Percentiles rank a stretch among this genome's conserved stretches.
Evolutionary conservation across 2,329 filamentous ascomycete genomes (phyloP).

Genomic region (Arthrobotrys sphaeroides): DNA sequence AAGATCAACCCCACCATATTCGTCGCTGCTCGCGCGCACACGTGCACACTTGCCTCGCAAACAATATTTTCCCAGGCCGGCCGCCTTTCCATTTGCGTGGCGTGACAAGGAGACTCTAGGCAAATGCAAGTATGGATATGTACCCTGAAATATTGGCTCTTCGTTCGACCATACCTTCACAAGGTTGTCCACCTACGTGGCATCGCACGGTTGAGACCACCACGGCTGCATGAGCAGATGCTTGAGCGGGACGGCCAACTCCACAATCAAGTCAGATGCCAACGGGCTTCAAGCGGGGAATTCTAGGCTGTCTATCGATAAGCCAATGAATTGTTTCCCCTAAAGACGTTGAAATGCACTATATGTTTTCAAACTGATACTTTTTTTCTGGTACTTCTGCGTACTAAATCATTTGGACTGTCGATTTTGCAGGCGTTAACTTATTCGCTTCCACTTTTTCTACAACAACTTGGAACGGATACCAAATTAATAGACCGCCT

Average conservation of each 20-base stretch:
- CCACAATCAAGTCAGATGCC: not conserved
- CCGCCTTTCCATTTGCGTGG: not conserved
- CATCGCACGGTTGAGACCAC: not conserved
- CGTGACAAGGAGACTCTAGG: not conserved
- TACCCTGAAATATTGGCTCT: not conserved
- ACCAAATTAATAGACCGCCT: too few species aligned
- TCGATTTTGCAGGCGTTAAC: too few species aligned
- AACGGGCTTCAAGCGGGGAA: not conserved
- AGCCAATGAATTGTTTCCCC: too few species aligned
- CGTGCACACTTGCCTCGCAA: too few species aligned
- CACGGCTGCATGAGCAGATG: not conserved
- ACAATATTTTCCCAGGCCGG: not conserved
- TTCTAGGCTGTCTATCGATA: not conserved
- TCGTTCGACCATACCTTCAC: not conserved
- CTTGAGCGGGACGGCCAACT: not conserved
- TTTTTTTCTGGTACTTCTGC: too few species aligned
- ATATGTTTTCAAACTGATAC: too few species aligned
- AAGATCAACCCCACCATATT: not conserved
- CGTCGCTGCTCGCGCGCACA: too few species aligned
- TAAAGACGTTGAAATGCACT: too few species aligned
- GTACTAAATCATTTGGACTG: too few species aligned
- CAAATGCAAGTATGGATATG: not conserved
- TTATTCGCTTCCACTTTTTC: too few species aligned
- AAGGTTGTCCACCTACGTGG: not conserved
- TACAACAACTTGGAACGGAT: too few species aligned